Base-by-base conservation (phyloP, 164 flowering plant genomes). In the Umbellularia californica region DNA sequence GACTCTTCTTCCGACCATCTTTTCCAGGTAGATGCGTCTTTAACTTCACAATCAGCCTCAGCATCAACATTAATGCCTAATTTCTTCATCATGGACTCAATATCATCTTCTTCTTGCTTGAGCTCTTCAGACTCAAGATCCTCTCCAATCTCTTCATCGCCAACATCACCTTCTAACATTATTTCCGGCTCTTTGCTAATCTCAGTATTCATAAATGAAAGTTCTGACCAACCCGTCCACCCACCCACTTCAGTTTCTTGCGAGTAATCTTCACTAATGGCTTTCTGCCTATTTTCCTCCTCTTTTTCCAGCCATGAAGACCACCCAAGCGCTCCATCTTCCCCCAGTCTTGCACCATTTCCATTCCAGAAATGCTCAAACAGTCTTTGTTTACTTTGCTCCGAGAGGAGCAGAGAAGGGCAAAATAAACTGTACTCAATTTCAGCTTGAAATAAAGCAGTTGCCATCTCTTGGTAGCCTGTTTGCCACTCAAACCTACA, bases 401-500 rank as follows among this genome's bases (percentile, higher is more conserved):
- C 97, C 62, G 85, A 83, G 52, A 93, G 84, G 35, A 78, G 82
- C 76, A 95, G 84, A 70, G 94, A 83, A 70, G 99, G 99, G 75
- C 84, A 87, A 81, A 95, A 95, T 82, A 93, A 80, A 77, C 90
- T 83, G 76, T 85, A 95, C 75, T 95, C 98, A 58, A 93, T 81
- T 82, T 88, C 89, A 66, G 97, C 98, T 82, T 95, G 99, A 79
- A 93, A 87, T 73, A 94, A 82, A 28, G 91, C 95, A 69, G 99
- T 92, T 52, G 98, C 92, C 79, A 93, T 77, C 85, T 95, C 99
- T 80, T 87, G 90, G 79, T 92, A 90, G 25, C 99, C 99, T 79
- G 97, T 84, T 76, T 95, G 98, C 97, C 97, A 93, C 82, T 95
- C 99, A 69, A 93, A 88, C 75, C 92, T 82, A 84, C 99, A 95